phyloP scores from a whole-genome alignment of 495 filamentous ascomycete genomes.

The Tuber umbilicatum region DNA sequence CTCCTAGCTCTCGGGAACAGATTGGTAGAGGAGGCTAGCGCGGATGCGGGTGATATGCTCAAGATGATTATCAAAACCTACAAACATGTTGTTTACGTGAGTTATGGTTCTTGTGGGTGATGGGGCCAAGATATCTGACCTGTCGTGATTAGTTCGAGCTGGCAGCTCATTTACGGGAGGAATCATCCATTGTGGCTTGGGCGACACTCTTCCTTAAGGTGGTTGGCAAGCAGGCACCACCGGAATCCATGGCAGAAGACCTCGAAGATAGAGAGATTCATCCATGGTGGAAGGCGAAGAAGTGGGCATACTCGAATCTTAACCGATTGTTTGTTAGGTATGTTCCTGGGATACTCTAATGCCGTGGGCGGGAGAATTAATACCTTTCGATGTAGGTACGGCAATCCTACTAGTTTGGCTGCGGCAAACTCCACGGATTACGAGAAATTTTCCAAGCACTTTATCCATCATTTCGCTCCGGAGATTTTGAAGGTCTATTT shows the following conservation, averaged over 20 bases:
- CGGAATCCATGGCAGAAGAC: constrained; percentile 71
- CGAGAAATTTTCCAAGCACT: constrained; percentile 73
- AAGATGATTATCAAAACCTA: constrained; percentile 89
- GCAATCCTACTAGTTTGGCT: constrained; percentile 65
- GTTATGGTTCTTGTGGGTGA: constrained; percentile 42
- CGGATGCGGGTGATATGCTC: constrained; percentile 95
- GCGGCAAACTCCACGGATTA: constrained; percentile 66
- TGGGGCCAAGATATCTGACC: constrained; percentile 17
- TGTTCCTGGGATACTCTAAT: constrained; percentile 28
- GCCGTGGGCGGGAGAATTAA: constrained; percentile 11
- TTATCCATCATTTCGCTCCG: constrained; percentile 84
- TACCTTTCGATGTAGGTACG: constrained; percentile 57
- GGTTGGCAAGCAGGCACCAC: constrained; percentile 75
- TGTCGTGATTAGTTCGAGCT: constrained; percentile 68
- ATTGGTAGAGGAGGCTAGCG: constrained; percentile 78
- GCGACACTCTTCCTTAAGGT: constrained; percentile 87
- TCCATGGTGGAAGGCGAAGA: constrained; percentile 99
- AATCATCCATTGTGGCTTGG: constrained; percentile 83
- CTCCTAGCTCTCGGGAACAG: constrained; percentile 77
- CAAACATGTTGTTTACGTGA: constrained; percentile 94
- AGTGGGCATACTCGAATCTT: constrained; percentile 96
- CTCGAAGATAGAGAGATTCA: constrained; percentile 80
- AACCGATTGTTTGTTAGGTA: constrained; percentile 92
- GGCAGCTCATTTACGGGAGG: constrained; percentile 64
- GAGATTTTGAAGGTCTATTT: constrained; percentile 92